Evolutionary conservation across 768 basidiomycete genomes (phyloP).

Genomic region (Lactarius vividus): DNA sequence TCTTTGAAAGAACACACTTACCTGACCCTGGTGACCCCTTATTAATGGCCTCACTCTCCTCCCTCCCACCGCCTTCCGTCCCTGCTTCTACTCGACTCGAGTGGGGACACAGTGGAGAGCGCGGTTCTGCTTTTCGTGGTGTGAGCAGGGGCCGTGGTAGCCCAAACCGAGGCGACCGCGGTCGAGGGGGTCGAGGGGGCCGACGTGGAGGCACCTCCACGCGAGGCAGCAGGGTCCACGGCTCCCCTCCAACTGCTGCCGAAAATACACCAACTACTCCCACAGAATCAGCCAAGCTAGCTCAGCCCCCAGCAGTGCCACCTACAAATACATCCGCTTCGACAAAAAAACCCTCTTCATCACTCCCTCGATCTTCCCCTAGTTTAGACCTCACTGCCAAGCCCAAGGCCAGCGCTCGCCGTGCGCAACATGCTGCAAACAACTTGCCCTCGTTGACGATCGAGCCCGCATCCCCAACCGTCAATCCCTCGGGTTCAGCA

Average conservation of each 20-base stretch:
- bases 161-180: slow-evolving; percentile 15
- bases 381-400: slow-evolving; percentile 4
- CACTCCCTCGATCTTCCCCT: slow-evolving; percentile 2
- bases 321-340: slow-evolving; percentile 2
- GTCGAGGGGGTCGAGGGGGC: slow-evolving; percentile 37
- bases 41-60: slow-evolving; percentile 45
- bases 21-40: background rate
- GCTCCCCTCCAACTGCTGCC: slow-evolving; percentile 32
- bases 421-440: slow-evolving; percentile 11
- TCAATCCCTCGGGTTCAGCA: slow-evolving; percentile 4
- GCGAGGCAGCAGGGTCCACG: slow-evolving; percentile 35
- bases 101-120: slow-evolving; percentile 48
- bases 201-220: slow-evolving; percentile 31
- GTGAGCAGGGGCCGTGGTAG: slow-evolving; percentile 35
- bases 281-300: background rate
- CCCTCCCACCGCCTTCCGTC: slow-evolving; percentile 35
- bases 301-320: slow-evolving; percentile 4
- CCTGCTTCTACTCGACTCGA: slow-evolving; percentile 38
- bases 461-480: slow-evolving; percentile 26
- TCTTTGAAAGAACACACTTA: slow-evolving; percentile 12
- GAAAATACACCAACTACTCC: slow-evolving; percentile 2
- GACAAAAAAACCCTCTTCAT: slow-evolving; percentile 12
- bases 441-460: slow-evolving; percentile 25
- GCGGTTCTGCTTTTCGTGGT: slow-evolving; percentile 48
- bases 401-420: slow-evolving; percentile 18